These are phyloP conservation scores for Salvia splendens DNA, from an alignment of 257 asterid genomes.

Conservation along the genomic window DNA sequence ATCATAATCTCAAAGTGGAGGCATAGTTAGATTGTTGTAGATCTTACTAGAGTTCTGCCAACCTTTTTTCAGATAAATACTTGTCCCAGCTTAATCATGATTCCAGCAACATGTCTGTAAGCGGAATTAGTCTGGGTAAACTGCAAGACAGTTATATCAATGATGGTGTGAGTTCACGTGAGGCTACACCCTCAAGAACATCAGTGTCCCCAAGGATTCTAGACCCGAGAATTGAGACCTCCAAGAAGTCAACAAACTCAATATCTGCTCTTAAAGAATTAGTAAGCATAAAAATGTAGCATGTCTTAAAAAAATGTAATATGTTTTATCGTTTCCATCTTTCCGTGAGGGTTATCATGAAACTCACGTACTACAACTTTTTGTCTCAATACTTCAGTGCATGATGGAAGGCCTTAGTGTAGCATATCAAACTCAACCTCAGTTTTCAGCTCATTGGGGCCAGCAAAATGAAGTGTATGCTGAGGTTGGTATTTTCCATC, in stretches of 20 bases:
- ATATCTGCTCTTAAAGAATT: conserved; percentile 74
- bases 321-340: neutral
- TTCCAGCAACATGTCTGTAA: conserved; percentile 46
- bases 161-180: conserved; percentile 27
- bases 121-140: conserved; percentile 42
- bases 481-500: conserved; percentile 47
- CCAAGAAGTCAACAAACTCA: conserved; percentile 66
- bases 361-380: conserved; percentile 10
- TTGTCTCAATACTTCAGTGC: conserved; percentile 50
- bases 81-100: conserved; percentile 60
- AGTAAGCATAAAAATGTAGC: conserved; percentile 45
- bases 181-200: conserved; percentile 43
- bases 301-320: conserved; percentile 9
- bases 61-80: conserved; percentile 62
- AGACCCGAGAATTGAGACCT: conserved; percentile 66
- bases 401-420: conserved; percentile 69
- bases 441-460: conserved; percentile 63
- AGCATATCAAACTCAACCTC: conserved; percentile 82
- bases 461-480: conserved; percentile 79
- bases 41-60: too few species aligned
- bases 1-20: neutral
- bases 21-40: too few species aligned
- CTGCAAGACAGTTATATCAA: too few species aligned
- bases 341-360: neutral
- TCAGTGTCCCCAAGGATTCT: conserved; percentile 51